Evolutionary conservation across 306 rosid genomes (phyloP).

Genomic region (Mimosa pudica): DNA sequence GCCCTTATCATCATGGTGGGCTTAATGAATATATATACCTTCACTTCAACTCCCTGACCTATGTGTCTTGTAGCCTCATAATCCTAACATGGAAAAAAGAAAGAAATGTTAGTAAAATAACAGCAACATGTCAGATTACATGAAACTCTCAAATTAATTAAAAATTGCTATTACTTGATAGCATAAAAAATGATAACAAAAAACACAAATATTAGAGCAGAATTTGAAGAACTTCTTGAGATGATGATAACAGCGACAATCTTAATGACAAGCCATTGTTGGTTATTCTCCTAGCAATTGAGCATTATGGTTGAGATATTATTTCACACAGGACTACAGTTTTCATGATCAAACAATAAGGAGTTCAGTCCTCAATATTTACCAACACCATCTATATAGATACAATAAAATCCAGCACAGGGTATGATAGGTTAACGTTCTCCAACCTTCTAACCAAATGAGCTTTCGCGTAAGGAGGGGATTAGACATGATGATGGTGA

Average conservation of each 20-base stretch:
- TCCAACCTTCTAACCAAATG: not conserved
- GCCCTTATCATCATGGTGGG: too few relatives aligned
- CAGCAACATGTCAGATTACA: slow-evolving; percentile 16
- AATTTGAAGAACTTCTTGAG: not conserved
- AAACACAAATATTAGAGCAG: slow-evolving; percentile 7
- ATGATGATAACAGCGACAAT: not conserved
- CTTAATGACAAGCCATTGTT: not conserved
- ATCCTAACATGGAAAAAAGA: slow-evolving; percentile 51
- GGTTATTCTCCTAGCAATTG: not conserved
- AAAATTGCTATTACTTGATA: slow-evolving; percentile 8
- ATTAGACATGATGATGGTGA: not conserved
- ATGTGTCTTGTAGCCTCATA: slow-evolving; percentile 77
- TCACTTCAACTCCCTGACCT: slow-evolving; percentile 84
- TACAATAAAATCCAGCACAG: not conserved
- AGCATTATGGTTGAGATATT: not conserved
- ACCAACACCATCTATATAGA: not conserved
- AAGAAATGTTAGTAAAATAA: slow-evolving; percentile 21
- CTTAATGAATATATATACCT: slow-evolving; percentile 52
- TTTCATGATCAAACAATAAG: not conserved
- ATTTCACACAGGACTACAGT: not conserved
- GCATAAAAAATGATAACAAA: slow-evolving; percentile 16
- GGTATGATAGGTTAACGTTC: not conserved
- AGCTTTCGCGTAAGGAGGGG: not conserved
- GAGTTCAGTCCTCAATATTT: not conserved
- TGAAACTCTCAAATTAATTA: slow-evolving; percentile 16